A percentile compares a stretch with the other conserved stretches of the same genome.
Conservation (phyloP, 768 basidiomycete species). For the Trametes meyenii region DNA sequence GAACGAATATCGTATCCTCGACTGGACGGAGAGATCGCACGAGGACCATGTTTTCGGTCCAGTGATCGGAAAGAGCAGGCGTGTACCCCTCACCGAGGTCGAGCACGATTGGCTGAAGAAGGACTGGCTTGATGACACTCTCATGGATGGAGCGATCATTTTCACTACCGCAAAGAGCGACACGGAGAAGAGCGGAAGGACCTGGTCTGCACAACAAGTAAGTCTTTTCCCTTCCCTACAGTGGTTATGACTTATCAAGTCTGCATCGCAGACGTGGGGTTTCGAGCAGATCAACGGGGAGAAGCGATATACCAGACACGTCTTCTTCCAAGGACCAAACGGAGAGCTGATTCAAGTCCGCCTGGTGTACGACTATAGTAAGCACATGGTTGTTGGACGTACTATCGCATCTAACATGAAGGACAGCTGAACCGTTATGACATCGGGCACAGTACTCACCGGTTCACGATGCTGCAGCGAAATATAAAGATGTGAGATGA, state of each 20-base stretch:
- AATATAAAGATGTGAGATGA: conserved; percentile 1
- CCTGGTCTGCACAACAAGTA: conserved; percentile 71
- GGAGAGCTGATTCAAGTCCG: conserved; percentile 58
- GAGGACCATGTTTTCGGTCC: conserved; percentile 64
- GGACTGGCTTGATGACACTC: conserved; percentile 47
- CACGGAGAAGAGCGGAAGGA: conserved; percentile 58
- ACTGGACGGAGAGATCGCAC: conserved; percentile 55
- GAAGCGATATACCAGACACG: conserved; percentile 60
- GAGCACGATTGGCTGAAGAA: conserved; percentile 41
- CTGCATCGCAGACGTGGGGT: conserved; percentile 54
- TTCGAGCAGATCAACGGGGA: conserved; percentile 60
- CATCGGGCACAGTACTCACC: neutral
- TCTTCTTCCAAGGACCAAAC: conserved; percentile 64
- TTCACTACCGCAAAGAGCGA: conserved; percentile 54
- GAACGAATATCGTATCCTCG: conserved; percentile 57
- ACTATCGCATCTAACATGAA: neutral
- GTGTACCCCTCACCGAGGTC: conserved; percentile 35
- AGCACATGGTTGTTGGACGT: conserved; percentile 28
- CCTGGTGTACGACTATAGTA: conserved; percentile 71
- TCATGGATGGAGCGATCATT: conserved; percentile 38
- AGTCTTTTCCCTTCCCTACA: conserved; percentile 12
- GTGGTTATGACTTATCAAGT: conserved; percentile 33
- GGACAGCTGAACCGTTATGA: neutral
- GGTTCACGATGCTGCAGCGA: neutral
- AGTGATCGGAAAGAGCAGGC: conserved; percentile 46